Percentiles rank a stretch among this genome's conserved stretches.
These are phyloP conservation scores for Acephala macrosclerotiorum DNA, from an alignment of 2,329 filamentous ascomycete genomes.

Conservation along the genomic window DNA sequence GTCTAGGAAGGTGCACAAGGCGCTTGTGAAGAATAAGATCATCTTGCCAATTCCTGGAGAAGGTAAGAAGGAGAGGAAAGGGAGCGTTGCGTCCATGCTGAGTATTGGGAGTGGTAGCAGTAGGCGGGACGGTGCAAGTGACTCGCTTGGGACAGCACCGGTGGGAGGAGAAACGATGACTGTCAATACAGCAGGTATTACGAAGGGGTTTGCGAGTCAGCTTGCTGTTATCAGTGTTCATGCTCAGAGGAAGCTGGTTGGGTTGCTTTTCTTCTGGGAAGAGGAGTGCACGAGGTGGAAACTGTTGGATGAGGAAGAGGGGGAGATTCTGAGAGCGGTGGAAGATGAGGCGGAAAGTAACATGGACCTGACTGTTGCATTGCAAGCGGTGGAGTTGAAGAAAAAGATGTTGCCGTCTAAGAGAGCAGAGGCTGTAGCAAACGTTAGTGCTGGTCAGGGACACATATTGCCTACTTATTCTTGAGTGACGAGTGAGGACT, in stretches of 20 bases:
- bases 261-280: slow-evolving; percentile 43
- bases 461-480: slow-evolving; percentile 3
- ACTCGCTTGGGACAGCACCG: background rate
- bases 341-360: background rate
- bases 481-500: background rate
- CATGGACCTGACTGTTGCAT: slow-evolving; percentile 7
- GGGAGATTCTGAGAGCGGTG: slow-evolving; percentile 26
- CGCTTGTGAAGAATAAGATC: slow-evolving; percentile 27
- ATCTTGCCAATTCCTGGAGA: slow-evolving; percentile 19
- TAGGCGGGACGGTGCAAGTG: background rate
- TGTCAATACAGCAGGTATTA: slow-evolving; percentile 32
- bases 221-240: slow-evolving; percentile 34
- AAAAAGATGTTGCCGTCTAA: slow-evolving; percentile 6
- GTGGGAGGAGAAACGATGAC: slow-evolving; percentile 16
- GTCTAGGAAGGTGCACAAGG: slow-evolving; percentile 29
- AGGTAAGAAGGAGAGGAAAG: slow-evolving; percentile 15
- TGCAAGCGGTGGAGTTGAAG: slow-evolving; percentile 14
- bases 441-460: slow-evolving; percentile 1
- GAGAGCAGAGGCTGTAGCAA: slow-evolving; percentile 6
- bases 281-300: slow-evolving; percentile 38
- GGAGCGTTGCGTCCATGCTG: background rate
- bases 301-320: slow-evolving; percentile 35
- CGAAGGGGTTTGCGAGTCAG: slow-evolving; percentile 36
- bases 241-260: slow-evolving; percentile 38
- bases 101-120: background rate